Evolutionary conservation across 208 protist genomes (phyloP).

Genomic region (Crithidia expoeki): DNA sequence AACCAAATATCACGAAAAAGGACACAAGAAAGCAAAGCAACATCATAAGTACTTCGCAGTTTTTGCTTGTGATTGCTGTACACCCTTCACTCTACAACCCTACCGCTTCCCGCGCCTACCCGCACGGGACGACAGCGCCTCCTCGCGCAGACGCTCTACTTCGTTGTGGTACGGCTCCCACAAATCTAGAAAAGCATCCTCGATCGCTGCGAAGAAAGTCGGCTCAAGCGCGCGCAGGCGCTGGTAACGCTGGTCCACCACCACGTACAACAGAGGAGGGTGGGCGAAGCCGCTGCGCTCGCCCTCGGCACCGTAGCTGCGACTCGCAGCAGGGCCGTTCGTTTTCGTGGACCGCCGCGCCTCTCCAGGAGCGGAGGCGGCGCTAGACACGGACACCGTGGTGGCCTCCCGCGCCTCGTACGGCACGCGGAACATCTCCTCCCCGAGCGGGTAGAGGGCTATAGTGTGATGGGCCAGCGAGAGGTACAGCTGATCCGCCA

Average conservation of each 20-base stretch:
- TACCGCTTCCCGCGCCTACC: conserved; percentile 71
- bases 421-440: conserved; percentile 82
- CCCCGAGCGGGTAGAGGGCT: conserved; percentile 40
- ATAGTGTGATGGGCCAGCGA: conserved; percentile 74
- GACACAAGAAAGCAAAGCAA: too few relatives aligned
- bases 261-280: conserved; percentile 63
- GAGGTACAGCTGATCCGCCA: conserved; percentile 77
- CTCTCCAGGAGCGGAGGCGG: not conserved
- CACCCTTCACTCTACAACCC: too few relatives aligned
- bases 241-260: conserved; percentile 76
- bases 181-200: conserved; percentile 69
- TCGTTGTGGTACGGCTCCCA: conserved; percentile 86
- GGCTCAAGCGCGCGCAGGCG: conserved; percentile 76
- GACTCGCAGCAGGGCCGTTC: conserved; percentile 9
- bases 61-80: too few relatives aligned
- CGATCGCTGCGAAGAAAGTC: conserved; percentile 75
- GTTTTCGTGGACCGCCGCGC: conserved; percentile 14
- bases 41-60: too few relatives aligned
- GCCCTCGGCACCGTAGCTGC: conserved; percentile 40
- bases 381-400: conserved; percentile 15
- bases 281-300: conserved; percentile 64
- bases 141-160: conserved; percentile 78
- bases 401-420: conserved; percentile 74
- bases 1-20: too few relatives aligned
- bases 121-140: conserved; percentile 58